Percentiles rank a stretch among this genome's conserved stretches.
Conservation (phyloP, 2,329 filamentous ascomycete genomes). For the Simplicillium aogashimaense region DNA sequence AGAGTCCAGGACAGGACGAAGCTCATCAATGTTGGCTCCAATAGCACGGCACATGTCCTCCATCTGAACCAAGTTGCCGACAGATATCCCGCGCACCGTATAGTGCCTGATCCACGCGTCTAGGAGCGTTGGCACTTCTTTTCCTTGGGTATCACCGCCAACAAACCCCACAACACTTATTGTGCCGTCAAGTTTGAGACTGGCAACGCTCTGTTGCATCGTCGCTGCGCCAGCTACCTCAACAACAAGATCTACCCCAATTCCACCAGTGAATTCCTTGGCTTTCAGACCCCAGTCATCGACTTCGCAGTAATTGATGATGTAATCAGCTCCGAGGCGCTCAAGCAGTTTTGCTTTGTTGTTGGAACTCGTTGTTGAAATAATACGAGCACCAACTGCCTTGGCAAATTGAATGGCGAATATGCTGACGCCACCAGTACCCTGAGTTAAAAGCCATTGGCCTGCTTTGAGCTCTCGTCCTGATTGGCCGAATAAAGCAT, state of each 20-base stretch:
- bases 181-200: conserved; percentile 28
- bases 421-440: conserved; percentile 31
- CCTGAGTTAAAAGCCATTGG: conserved; percentile 27
- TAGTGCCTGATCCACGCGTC: conserved; percentile 7
- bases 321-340: conserved; percentile 28
- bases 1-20: conserved; percentile 29
- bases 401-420: conserved; percentile 31
- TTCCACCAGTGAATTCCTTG: conserved; percentile 21
- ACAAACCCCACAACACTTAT: conserved; percentile 24
- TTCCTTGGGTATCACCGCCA: conserved; percentile 9
- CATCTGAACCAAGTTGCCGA: conserved; percentile 27
- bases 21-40: conserved; percentile 27
- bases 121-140: conserved; percentile 10
- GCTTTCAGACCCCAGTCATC: conserved; percentile 28
- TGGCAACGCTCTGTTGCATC: conserved; percentile 27
- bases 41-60: conserved; percentile 33
- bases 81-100: conserved; percentile 26
- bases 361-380: conserved; percentile 28
- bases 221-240: conserved; percentile 30
- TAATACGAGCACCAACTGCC: conserved; percentile 27
- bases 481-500: conserved; percentile 40
- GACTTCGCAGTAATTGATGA: conserved; percentile 31
- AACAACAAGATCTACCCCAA: conserved; percentile 31
- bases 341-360: conserved; percentile 24
- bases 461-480: conserved; percentile 22